Evolutionary conservation across 352 stramenopile species (phyloP).

Genomic region (Pythium pyrilobum): DNA sequence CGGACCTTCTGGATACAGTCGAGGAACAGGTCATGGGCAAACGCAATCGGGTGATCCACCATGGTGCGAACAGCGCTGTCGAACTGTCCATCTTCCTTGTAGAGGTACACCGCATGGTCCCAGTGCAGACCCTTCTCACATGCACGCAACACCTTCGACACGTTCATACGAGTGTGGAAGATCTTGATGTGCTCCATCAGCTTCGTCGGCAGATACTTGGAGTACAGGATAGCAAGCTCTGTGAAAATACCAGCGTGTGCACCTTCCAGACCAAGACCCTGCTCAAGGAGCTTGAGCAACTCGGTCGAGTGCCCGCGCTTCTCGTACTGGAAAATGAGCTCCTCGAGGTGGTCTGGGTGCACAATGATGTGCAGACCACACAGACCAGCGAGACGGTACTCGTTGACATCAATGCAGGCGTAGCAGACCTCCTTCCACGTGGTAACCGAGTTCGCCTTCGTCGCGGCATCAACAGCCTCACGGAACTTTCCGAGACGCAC

Average conservation of each 20-base stretch:
- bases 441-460: constrained; percentile 98
- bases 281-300: constrained; percentile 97
- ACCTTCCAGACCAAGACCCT: constrained; percentile 98
- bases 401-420: constrained; percentile 96
- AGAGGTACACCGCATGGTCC: constrained; percentile 98
- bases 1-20: constrained; percentile 99
- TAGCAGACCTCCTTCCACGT: constrained; percentile 99
- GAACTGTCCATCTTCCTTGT: constrained; percentile 99
- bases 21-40: constrained; percentile 98
- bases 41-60: constrained; percentile 97
- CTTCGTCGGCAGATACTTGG: constrained; percentile 98
- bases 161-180: constrained; percentile 99
- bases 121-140: constrained; percentile 99
- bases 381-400: constrained; percentile 97
- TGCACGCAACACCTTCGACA: constrained; percentile 95
- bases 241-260: constrained; percentile 99
- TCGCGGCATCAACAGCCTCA: constrained; percentile 98
- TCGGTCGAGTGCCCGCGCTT: constrained; percentile 95
- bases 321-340: constrained; percentile 99
- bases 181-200: constrained; percentile 99
- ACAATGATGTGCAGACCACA: constrained; percentile 99
- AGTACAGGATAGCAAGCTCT: constrained; percentile 99
- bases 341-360: constrained; percentile 99
- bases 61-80: constrained; percentile 99
- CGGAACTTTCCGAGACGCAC: constrained; percentile 98